Evolutionary conservation across 495 filamentous ascomycete species (phyloP).

Genomic region (Clohesyomyces aquaticus): DNA sequence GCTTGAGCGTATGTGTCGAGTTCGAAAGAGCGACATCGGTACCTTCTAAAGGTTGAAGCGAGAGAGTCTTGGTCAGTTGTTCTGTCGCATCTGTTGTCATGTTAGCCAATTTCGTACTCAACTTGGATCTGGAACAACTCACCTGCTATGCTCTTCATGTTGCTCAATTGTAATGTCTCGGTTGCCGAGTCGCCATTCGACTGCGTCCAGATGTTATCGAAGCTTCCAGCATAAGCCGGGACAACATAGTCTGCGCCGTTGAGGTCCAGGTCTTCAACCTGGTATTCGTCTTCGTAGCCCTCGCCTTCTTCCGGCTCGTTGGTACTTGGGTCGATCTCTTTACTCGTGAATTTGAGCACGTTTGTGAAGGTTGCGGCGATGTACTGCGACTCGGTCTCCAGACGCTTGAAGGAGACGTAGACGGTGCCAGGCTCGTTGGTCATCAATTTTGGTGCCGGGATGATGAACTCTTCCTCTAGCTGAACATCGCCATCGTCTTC

Average conservation of each 20-base stretch:
- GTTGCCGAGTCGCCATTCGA: slow-evolving; percentile 86
- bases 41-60: slow-evolving; percentile 90
- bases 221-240: slow-evolving; percentile 90
- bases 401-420: slow-evolving; percentile 91
- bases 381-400: slow-evolving; percentile 69
- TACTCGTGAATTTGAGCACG: slow-evolving; percentile 92
- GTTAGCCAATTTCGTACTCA: slow-evolving; percentile 46
- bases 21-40: slow-evolving; percentile 84
- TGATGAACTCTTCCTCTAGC: slow-evolving; percentile 87
- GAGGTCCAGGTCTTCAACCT: slow-evolving; percentile 92
- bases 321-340: slow-evolving; percentile 96
- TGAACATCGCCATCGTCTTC: slow-evolving; percentile 69
- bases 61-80: slow-evolving; percentile 81
- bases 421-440: slow-evolving; percentile 87
- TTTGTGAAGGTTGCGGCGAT: slow-evolving; percentile 84
- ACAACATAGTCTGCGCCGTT: slow-evolving; percentile 90
- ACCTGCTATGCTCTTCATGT: slow-evolving; percentile 92
- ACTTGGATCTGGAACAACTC: slow-evolving; percentile 47
- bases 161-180: slow-evolving; percentile 88
- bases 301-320: slow-evolving; percentile 82
- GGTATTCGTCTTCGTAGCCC: slow-evolving; percentile 97
- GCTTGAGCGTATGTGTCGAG: slow-evolving; percentile 91
- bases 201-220: slow-evolving; percentile 96
- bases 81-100: slow-evolving; percentile 80
- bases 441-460: slow-evolving; percentile 78